Evolutionary conservation across 2,329 filamentous ascomycete genomes (phyloP).

Genomic region (Diaporthe aspalathi): DNA sequence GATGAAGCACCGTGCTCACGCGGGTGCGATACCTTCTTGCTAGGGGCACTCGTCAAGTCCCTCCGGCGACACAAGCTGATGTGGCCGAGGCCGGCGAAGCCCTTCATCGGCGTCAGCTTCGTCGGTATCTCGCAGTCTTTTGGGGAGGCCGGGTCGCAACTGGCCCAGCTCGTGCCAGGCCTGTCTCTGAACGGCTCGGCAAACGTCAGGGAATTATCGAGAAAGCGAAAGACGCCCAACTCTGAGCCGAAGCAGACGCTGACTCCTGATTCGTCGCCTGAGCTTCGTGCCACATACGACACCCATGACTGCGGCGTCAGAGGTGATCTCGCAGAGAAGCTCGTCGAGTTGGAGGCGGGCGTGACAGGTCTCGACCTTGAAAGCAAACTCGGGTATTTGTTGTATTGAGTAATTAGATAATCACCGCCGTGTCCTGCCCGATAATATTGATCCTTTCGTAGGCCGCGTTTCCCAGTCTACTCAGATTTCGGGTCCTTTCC

Average conservation of each 20-base stretch:
- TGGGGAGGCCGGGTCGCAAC: constrained; percentile 41
- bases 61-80: constrained; percentile 43
- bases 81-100: constrained; percentile 45
- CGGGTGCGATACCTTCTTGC: constrained; percentile 46
- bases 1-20: constrained; percentile 38
- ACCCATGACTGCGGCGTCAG: constrained; percentile 39
- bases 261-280: constrained; percentile 43
- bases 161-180: constrained; percentile 12
- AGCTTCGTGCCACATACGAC: constrained; percentile 38
- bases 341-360: constrained; percentile 38
- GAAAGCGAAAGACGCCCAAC: constrained; percentile 37
- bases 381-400: constrained; percentile 45
- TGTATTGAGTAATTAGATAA: constrained; percentile 41
- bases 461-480: constrained; percentile 10
- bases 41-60: constrained; percentile 47
- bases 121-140: constrained; percentile 42
- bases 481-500: constrained; percentile 46
- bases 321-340: constrained; percentile 40
- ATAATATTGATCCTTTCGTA: neutral
- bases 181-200: constrained; percentile 20
- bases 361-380: constrained; percentile 46
- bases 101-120: constrained; percentile 45
- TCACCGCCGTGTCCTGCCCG: neutral
- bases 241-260: constrained; percentile 33
- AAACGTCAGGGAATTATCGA: constrained; percentile 3